Evolutionary conservation across 148 eudicot genomes (phyloP), one percentile per base, ranked within the genome.

Genomic region (Cornus controversa): DNA sequence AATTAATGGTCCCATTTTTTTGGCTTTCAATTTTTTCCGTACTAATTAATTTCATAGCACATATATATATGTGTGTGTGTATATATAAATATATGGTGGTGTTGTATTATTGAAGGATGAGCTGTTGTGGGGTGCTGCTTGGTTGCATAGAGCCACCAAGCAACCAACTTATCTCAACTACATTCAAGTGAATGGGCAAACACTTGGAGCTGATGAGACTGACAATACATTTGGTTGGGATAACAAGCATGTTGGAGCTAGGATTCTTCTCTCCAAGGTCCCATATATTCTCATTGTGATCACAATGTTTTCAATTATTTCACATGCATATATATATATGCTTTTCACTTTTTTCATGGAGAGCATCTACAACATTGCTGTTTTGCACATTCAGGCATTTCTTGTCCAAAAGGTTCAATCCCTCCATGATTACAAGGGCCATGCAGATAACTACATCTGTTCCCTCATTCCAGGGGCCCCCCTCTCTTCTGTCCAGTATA

Each of bases 161-260:
- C 87, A 86, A 84, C 86, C 93, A 74, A 86, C 81, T 79, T 93
- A 87, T 85, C 80, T 93, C 8, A 83, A 76, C 28, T 93, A 91
- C 86, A 93, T 93, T 42, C 88, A 89, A 79, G 86, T 81, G 65
- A 91, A 91, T 81, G 97, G 97, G 0, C 91, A 92, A 74, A 84
- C 84, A 3, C 84, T 92, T 53, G 97, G 97, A 65, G 92, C 93
- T 66, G 86, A 85, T 82, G 94, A 93, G 66, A 83, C 80, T 64
- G 97, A 91, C 75, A 83, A 81, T 79, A 91, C 94, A 36, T 93
- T 93, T 82, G 93, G 97, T 28, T 93, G 97, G 97, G 97, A 93
- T 67, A 91, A 93, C 80, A 93, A 93, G 83, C 94, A 91, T 75
- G 97, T 79, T 82, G 97, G 97, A 79, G 94, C 97, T 11, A 84